Percentiles rank a stretch among this genome's conserved stretches.
These are phyloP conservation scores for Flueggea neowawraea DNA, from an alignment of 441 rosid genomes.

Conservation along the genomic window DNA sequence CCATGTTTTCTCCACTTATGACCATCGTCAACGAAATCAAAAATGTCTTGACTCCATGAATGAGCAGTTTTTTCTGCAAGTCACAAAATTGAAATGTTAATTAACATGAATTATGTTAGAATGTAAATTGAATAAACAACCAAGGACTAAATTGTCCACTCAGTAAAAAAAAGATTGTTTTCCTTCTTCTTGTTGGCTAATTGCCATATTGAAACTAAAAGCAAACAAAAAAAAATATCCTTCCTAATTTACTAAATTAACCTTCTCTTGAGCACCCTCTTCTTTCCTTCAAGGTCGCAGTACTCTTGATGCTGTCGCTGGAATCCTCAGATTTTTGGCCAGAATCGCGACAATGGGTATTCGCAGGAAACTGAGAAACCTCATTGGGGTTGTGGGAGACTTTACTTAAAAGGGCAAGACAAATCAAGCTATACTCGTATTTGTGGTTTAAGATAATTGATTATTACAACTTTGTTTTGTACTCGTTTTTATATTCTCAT, in stretches of 20 bases:
- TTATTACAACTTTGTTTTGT: too few species aligned
- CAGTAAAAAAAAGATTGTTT: not conserved
- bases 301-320: constrained; percentile 37
- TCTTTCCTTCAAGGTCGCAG: constrained; percentile 20
- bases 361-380: constrained; percentile 17
- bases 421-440: too few species aligned
- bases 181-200: not conserved
- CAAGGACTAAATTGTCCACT: not conserved
- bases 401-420: too few species aligned
- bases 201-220: not conserved
- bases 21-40: constrained; percentile 49
- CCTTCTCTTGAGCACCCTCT: constrained; percentile 67
- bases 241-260: not conserved
- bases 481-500: too few species aligned
- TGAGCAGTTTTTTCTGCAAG: constrained; percentile 47
- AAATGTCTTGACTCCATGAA: constrained; percentile 17
- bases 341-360: constrained; percentile 9
- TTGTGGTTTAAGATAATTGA: too few species aligned
- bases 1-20: constrained; percentile 76
- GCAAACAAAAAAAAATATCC: not conserved
- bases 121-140: not conserved
- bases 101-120: not conserved
- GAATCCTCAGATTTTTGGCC: constrained; percentile 50
- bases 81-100: not conserved
- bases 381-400: too few species aligned